Percentiles rank a stretch among this genome's conserved stretches.
phyloP scores from a whole-genome alignment of 2,329 filamentous ascomycete species.

The Pseudogymnoascus sp. region DNA sequence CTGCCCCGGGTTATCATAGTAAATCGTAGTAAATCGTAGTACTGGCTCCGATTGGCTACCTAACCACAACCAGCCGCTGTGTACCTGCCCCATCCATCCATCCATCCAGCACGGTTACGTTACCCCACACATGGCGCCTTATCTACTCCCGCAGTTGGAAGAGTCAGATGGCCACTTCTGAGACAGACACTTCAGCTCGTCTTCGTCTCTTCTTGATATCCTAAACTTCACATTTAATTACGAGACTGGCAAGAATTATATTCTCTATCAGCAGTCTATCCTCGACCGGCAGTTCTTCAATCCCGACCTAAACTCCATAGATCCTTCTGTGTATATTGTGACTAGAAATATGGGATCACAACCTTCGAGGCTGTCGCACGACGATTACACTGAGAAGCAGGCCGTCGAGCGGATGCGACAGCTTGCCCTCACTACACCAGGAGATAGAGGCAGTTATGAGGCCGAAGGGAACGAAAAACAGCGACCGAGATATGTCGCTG shows the following conservation, averaged over 20 bases:
- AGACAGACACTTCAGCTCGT: not conserved
- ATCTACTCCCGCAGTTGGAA: not conserved
- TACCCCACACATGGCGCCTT: not conserved
- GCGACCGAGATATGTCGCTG: constrained; percentile 12
- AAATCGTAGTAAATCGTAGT: not conserved
- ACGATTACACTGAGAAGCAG: not conserved
- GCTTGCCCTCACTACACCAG: not conserved
- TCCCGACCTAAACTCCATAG: not conserved
- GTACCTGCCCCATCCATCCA: not conserved
- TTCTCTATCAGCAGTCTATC: too few relatives aligned
- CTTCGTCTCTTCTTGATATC: not conserved
- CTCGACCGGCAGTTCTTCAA: not conserved
- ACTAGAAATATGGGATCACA: not conserved
- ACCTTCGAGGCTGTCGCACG: not conserved
- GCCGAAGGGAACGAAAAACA: constrained; percentile 29
- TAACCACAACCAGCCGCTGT: not conserved
- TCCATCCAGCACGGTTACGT: constrained; percentile 2
- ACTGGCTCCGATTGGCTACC: not conserved
- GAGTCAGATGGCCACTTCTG: not conserved
- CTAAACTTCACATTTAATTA: not conserved
- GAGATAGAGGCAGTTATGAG: constrained; percentile 19
- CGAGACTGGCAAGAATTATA: not conserved
- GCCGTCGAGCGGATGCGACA: not conserved
- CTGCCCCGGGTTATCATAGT: not conserved
- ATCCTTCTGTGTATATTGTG: not conserved